Conservation (phyloP, 169 alveolate species). For the Cryptosporidium muris region DNA sequence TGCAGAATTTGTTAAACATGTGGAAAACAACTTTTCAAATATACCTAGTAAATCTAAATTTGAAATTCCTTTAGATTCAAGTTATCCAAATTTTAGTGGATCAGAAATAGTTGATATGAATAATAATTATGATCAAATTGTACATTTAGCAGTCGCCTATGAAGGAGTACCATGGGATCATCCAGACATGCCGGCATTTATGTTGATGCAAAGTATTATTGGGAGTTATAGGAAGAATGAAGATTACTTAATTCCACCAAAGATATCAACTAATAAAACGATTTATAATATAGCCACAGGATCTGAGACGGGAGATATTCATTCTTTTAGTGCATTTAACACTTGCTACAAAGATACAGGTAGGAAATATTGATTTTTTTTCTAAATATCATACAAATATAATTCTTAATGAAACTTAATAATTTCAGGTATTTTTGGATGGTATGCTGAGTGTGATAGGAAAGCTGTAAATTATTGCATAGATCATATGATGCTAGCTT, state of each 20-base stretch:
- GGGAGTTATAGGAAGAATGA: slow-evolving; percentile 87
- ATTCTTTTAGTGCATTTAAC: slow-evolving; percentile 84
- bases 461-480: no score
- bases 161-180: slow-evolving; percentile 94
- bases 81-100: slow-evolving; percentile 73
- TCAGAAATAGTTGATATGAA: slow-evolving; percentile 70
- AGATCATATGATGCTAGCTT: no score
- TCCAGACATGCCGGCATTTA: slow-evolving; percentile 91
- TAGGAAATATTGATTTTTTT: slow-evolving; percentile 83
- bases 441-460: slow-evolving; percentile 16
- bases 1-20: slow-evolving; percentile 78
- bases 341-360: slow-evolving; percentile 94
- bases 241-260: slow-evolving; percentile 82
- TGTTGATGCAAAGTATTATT: slow-evolving; percentile 92
- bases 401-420: not conserved
- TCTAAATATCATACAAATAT: not conserved
- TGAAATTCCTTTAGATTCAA: slow-evolving; percentile 14
- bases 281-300: slow-evolving; percentile 42
- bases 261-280: slow-evolving; percentile 7
- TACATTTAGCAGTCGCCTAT: slow-evolving; percentile 89
- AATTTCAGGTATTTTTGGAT: slow-evolving; percentile 33
- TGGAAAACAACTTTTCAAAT: slow-evolving; percentile 71
- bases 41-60: not conserved
- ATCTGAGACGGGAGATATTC: slow-evolving; percentile 73
- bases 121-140: slow-evolving; percentile 86